Evolutionary conservation across 306 rosid species (phyloP).

Genomic region (Dryas alaskensis): DNA sequence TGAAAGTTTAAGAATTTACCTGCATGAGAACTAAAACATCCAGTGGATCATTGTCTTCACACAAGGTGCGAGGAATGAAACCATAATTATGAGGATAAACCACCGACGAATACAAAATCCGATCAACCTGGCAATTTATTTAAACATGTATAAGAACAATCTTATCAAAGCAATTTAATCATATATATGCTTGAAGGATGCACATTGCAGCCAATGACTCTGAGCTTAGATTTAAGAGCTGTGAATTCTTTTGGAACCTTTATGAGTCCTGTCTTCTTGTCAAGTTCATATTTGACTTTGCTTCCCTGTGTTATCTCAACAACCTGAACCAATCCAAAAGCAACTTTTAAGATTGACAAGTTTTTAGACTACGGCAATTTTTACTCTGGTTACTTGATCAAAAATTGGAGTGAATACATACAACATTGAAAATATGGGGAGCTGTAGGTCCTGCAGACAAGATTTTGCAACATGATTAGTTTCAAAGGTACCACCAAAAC

Average conservation of each 20-base stretch:
- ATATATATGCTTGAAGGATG: too few species aligned
- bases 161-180: neutral
- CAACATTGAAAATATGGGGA: constrained; percentile 70
- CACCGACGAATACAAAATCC: constrained; percentile 81
- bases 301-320: constrained; percentile 95
- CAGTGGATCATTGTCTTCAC: constrained; percentile 95
- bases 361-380: neutral
- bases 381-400: neutral
- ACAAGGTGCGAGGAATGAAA: constrained; percentile 84
- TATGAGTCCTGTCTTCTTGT: constrained; percentile 93
- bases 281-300: constrained; percentile 95
- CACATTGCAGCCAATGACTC: neutral
- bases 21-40: constrained; percentile 97
- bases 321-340: constrained; percentile 51
- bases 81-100: constrained; percentile 98
- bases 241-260: constrained; percentile 47
- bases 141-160: constrained; percentile 18
- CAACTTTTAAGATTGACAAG: constrained; percentile 7
- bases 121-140: constrained; percentile 68
- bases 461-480: constrained; percentile 27
- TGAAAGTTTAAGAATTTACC: constrained; percentile 33
- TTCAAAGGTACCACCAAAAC: neutral
- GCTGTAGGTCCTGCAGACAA: constrained; percentile 77
- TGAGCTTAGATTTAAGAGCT: constrained; percentile 10
- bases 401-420: constrained; percentile 35